phyloP scores from a whole-genome alignment of 345 rosid species.

The Pistacia atlantica region DNA sequence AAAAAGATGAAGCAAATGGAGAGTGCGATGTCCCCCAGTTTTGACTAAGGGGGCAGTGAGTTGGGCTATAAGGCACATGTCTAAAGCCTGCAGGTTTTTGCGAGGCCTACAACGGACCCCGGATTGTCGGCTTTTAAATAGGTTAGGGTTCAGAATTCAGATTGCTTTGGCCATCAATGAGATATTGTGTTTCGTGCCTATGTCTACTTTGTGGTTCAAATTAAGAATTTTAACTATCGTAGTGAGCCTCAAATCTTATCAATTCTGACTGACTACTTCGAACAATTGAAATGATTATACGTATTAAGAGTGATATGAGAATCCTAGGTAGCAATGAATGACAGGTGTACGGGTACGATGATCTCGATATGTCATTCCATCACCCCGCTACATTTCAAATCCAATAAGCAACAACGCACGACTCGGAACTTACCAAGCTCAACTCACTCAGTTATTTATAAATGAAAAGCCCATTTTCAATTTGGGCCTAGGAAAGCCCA shows the following conservation, averaged over 20 bases:
- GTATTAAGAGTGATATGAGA: neutral
- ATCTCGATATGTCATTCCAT: no score
- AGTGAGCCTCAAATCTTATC: neutral
- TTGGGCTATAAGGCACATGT: neutral
- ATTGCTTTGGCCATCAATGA: neutral
- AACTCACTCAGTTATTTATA: no score
- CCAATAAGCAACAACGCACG: no score
- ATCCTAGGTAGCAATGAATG: no score
- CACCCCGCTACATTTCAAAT: no score
- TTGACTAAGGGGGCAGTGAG: neutral
- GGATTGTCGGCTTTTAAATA: neutral
- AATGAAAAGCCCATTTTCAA: neutral
- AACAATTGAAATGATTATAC: no score
- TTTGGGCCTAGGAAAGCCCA: neutral
- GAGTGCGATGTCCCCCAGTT: neutral
- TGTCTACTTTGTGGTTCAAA: neutral
- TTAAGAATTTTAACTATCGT: neutral
- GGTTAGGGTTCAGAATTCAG: neutral
- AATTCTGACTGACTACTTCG: no score
- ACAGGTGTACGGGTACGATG: neutral
- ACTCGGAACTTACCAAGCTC: no score
- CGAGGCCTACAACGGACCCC: constrained; percentile 1
- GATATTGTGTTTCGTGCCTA: neutral
- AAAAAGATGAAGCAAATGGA: neutral
- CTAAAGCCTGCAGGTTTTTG: neutral